A percentile compares a stretch with the other conserved stretches of the same genome.
phyloP scores from a whole-genome alignment of 129 eudicot species.

The Apium graveolens region DNA sequence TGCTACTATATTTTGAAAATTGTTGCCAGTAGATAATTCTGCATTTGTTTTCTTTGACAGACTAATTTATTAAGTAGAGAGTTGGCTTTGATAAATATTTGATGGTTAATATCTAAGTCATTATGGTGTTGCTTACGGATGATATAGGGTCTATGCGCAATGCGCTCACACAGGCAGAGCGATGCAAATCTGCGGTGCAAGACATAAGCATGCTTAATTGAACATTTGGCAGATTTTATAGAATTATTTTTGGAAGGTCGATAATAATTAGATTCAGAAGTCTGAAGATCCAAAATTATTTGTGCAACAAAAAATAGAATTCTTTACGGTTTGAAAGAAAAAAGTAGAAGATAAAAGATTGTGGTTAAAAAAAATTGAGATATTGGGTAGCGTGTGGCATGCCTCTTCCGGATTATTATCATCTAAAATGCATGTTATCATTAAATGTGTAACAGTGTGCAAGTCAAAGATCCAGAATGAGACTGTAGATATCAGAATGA shows the following conservation, averaged over 20 bases:
- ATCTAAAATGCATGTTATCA: background rate
- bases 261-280: too few relatives aligned
- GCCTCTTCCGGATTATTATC: background rate
- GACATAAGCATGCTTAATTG: background rate
- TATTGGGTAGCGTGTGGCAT: background rate
- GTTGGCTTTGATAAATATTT: too few relatives aligned
- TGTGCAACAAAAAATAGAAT: background rate
- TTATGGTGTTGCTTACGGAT: too few relatives aligned
- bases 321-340: background rate
- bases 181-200: background rate
- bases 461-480: background rate
- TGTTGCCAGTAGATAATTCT: too few relatives aligned
- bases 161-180: background rate
- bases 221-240: background rate
- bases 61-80: too few relatives aligned
- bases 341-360: background rate
- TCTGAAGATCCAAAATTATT: background rate
- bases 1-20: background rate
- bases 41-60: too few relatives aligned
- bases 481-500: background rate
- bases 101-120: too few relatives aligned
- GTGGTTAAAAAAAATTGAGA: background rate
- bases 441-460: background rate
- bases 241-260: too few relatives aligned
- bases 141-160: too few relatives aligned